Base-by-base conservation (phyloP, 345 rosid genomes). In the Linum lewisii region DNA sequence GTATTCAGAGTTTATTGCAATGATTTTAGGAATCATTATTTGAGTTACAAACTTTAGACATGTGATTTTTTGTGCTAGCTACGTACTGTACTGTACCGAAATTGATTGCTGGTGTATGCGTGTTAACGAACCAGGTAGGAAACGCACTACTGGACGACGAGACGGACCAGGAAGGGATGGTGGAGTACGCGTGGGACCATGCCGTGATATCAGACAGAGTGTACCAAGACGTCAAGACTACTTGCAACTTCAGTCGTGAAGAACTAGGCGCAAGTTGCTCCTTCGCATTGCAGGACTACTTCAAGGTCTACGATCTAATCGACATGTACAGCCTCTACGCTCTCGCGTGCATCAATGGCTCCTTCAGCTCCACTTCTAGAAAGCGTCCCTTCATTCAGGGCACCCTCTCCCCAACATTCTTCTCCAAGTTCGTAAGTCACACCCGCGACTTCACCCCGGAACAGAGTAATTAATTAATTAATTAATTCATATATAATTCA, bases 261-360 rank as follows among this genome's bases (percentile, higher is more conserved):
- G 11, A 69, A 7, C 23, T 34, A 15, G 24, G 86, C 1, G n/a
- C 57, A 0, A 61, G 55, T 15, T 89, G 97, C 69, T 24, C 25
- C 52, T 1, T 0, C 0, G 83, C 84, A 55, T 66, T 86, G 2
- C 23, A 21, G 19, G 57, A 77, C 34, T 90, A 84, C 70, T 86
- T 80, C 20, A 37, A 3, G 1, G 80, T 80, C 2, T 90, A 83
- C 69, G 21, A 8, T 0, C 70, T 84, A 36, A 75, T 90, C 21
- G 92, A 86, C 69, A 83, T 90, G 88, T 90, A 90, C 66, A 90
- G 90, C 67, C 77, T 90, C 19, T 90, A 86, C 53, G 26, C 76
- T 32, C 86, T 90, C 0, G 61, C 0, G 3, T 86, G 95, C 45
- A 68, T 67, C 10, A 44, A 24, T 1, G 66, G 38, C 34, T 74